Base-by-base conservation (phyloP, 768 basidiomycete genomes). In the Kockovaella imperatae region DNA sequence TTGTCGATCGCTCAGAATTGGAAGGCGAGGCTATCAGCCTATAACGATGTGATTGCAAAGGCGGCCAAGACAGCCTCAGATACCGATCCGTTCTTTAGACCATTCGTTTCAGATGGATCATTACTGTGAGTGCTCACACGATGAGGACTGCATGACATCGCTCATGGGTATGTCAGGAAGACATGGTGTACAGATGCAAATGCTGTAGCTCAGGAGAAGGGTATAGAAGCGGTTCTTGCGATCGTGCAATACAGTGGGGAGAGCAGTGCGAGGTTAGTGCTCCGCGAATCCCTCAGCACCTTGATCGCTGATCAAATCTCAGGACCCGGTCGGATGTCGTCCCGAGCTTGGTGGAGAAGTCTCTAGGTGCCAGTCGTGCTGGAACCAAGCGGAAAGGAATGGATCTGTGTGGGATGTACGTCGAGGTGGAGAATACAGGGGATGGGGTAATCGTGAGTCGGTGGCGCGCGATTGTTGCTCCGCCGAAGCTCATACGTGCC, bases 131-230 rank as follows among this genome's bases (percentile, higher is more conserved):
- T 53, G n/a, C n/a, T n/a, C n/a, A n/a, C 5, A n/a, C 6, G 41
- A 32, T 42, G 11, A 15, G n/a, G 25, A 15, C 3, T 7, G 26
- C 28, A 15, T 31, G 26, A 11, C 34, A 4, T 17, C 11, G 10
- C 17, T 4, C 21, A 20, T 5, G 3, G 24, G 23, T 17, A 23
- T 20, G 21, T 3, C 52, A 70, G 68, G 58, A 88, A 84, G 79
- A 89, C 84, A 82, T 91, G 60, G 70, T 87, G 76, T 29, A 82
- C 82, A 3, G 95, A 99, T 64, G 76, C 89, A 1, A 97, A 97
- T 71, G 95, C 85, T 23, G 93, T 96, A 25, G 91, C 93, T 10
- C 95, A 99, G 72, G 95, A 99, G 76, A 96, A 93, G 68, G 95
- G 87, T 26, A 79, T 97, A 4, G 93, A 96, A 67, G 88, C 85